Evolutionary conservation across 208 protist species (phyloP), one percentile per base, ranked within the genome.

Genomic region (Porcisia hertigi): DNA sequence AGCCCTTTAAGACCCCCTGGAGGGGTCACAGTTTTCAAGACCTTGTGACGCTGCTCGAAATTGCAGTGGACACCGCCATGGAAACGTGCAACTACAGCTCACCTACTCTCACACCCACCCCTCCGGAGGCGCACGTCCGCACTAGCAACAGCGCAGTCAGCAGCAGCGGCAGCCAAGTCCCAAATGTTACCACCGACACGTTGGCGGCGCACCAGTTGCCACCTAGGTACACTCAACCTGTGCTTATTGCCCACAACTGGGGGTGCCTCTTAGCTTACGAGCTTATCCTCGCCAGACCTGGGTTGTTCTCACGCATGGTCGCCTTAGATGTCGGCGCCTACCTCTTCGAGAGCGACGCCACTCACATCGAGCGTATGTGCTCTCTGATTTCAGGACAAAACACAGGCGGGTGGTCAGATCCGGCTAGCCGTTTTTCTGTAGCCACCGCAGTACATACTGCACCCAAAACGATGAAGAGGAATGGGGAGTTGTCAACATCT

Each of bases 41-140:
- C n/a, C 79, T 94, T 30, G 78, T 92, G 12, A 83, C 80, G 34
- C 73, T 96, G 30, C 83, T 96, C 47, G 89, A 91, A 59, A 88
- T 93, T n/a, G 89, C 92, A 2, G 79, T 96, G 18, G 81, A 92
- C 71, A 86, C 85, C 4, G 89, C 86, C 23, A 89, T 96, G 89
- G 84, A 85, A 70, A 86, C 84, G 58, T 82, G 88, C 71, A 91
- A 92, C 63, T 89, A 91, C 58, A 87, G 80, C 58, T 82, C 82
- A 34, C 34, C 55, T 14, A 75, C 83, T 47, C 58, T 85, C 20
- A 52, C 84, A 16, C 73, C 73, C 3, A 52, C 59, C 60, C 52
- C 57, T 0, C 4, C 67, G 11, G 52, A 54, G 9, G 71, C 45
- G 41, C 41, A 47, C 45, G 47, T 47, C 2, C 34, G 16, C 16